Base-by-base conservation (phyloP, 305 asterid species). In the Salvia sclarea region DNA sequence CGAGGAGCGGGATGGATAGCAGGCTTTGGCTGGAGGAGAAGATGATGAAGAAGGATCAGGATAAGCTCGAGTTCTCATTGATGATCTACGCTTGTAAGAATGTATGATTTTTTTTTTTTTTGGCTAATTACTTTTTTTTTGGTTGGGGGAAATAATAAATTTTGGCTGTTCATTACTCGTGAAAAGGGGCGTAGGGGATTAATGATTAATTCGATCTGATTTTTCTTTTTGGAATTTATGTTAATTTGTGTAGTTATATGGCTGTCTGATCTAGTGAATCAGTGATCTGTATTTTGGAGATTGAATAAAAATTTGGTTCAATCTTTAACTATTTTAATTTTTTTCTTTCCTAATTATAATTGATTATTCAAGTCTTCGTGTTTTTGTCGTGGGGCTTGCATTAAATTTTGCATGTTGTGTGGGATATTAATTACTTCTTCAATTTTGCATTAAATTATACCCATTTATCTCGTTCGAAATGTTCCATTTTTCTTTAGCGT, bases 11-110 rank as follows among this genome's bases (percentile, higher is more conserved):
- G 47, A 64, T 85, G 81, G 97, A 90, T 25, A 90, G 94, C 82
- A 86, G 98, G 58, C 37, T 93, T 76, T 93, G 98, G 98, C 31
- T 93, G 77, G 95, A 85, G 52, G 96, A 88, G 75, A 82, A 85
- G 71, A 7, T 81, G 76, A 21, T 65, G 69, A 61, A 68, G 45
- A 83, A 76, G 45, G 86, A 83, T 61, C 71, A 72, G 53, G 96
- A 88, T 21, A 79, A 79, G 40, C 54, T 65, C 33, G 94, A 81
- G 66, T 88, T 88, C 30, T 88, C 96, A 6, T 79, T 88, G 20
- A 70, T 86, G 75, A 81, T 88, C 71, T 82, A 78, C 61, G 96
- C 94, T 6, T 75, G 79, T 76, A 86, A 80, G 78, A 80, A 66
- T 45, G 3, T 62, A 28, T 82, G 77, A 75, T 22, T 8, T 21